phyloP scores from a whole-genome alignment of 1,139 yeast species.

The Geotrichum histeridarum region DNA sequence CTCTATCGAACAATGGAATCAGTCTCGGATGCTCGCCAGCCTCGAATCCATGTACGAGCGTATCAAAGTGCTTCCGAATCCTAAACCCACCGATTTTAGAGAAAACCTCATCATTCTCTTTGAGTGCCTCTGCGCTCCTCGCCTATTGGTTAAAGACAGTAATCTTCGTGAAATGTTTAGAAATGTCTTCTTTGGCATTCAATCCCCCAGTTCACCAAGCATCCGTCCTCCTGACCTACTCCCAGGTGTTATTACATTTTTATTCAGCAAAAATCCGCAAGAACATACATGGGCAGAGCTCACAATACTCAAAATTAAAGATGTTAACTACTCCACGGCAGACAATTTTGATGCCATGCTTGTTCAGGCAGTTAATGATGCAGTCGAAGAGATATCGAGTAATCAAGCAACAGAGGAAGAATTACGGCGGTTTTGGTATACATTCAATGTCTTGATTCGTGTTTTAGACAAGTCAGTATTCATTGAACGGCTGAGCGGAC shows the following conservation, averaged over 20 bases:
- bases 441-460: constrained; percentile 14
- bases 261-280: constrained; percentile 29
- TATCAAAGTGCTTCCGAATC: constrained; percentile 13
- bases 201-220: constrained; percentile 26
- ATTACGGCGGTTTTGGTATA: constrained; percentile 13
- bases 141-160: constrained; percentile 19
- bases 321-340: constrained; percentile 12
- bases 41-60: constrained; percentile 21
- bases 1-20: constrained; percentile 25
- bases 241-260: constrained; percentile 33
- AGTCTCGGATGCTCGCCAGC: constrained; percentile 21
- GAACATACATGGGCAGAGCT: constrained; percentile 31
- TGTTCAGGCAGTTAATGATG: constrained; percentile 20
- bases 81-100: constrained; percentile 21
- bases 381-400: constrained; percentile 14
- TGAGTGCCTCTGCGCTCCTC: constrained; percentile 30
- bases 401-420: constrained; percentile 5
- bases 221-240: constrained; percentile 28
- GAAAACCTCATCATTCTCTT: constrained; percentile 24
- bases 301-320: constrained; percentile 15
- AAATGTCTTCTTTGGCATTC: constrained; percentile 29
- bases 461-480: constrained; percentile 15
- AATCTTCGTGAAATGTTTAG: constrained; percentile 22
- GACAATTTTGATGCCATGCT: constrained; percentile 23
- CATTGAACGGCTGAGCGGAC: constrained; percentile 15